Evolutionary conservation across 2,329 filamentous ascomycete genomes (phyloP), one percentile per base, ranked within the genome.

Genomic region (Nemania sp.): DNA sequence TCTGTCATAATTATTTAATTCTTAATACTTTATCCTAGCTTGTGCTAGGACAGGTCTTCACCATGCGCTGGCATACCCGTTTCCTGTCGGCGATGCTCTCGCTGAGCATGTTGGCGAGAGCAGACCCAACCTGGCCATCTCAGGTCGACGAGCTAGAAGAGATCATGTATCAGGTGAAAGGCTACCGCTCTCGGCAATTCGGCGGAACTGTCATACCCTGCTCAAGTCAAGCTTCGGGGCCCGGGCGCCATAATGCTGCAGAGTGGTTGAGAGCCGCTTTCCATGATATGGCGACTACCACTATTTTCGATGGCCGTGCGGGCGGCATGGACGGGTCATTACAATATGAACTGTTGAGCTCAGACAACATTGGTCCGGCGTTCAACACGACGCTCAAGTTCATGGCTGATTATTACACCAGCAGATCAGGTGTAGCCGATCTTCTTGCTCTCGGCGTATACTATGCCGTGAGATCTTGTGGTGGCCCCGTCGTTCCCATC

Each of bases 241-340:
- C 80, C 2, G 85, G 84, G 47, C 81, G 85, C 49, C 78, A 82
- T 39, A 84, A 83, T 46, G 83, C 85, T 5, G 84, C 84, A 6
- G 84, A 87, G 72, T 88, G 85, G 85, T 72, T 88, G 43, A 79
- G 85, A 34, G 80, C 82, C 2, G 85, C 80, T 21, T 87, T 88
- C 63, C 85, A 87, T 72, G 85, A 87, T 69, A 85, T 87, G 80
- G 76, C 83, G 4, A 84, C 83, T 2, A 80, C 77, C 32, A 85
- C 83, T 66, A 70, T 75, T 12, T 79, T 74, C 62, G 77, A 74
- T 32, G 76, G 77, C 17, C 67, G 71, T 39, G 73, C 72, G 4
- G 85, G 85, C 37, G 86, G 86, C 0, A 62, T 87, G 39, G 86
- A 88, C 66, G 85, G 75, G 13, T 88, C 85, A 4, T 74, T 88